Evolutionary conservation across 2,329 filamentous ascomycete genomes (phyloP).

Genomic region (Fusarium austroafricanum): DNA sequence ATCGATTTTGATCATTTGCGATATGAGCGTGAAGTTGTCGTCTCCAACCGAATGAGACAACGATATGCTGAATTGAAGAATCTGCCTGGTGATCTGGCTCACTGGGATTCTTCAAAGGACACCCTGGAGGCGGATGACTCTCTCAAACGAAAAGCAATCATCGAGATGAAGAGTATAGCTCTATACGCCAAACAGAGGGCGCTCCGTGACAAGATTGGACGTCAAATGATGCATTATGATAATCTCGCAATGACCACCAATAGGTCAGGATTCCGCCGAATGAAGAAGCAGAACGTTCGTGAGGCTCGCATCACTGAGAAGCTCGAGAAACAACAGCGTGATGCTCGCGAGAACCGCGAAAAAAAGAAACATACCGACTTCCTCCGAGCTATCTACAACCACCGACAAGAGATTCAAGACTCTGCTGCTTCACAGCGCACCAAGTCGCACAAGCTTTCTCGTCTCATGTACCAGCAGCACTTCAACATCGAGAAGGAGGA

Average conservation of each 20-base stretch:
- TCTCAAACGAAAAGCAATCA: slow-evolving; percentile 88
- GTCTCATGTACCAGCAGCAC: slow-evolving; percentile 89
- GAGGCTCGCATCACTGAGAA: slow-evolving; percentile 99
- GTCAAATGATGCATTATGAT: slow-evolving; percentile 94
- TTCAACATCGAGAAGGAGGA: slow-evolving; percentile 99
- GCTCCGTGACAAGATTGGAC: slow-evolving; percentile 86
- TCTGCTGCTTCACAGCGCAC: slow-evolving; percentile 74
- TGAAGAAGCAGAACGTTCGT: slow-evolving; percentile 96
- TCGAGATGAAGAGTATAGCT: slow-evolving; percentile 92
- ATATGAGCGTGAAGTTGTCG: slow-evolving; percentile 85
- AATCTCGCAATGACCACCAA: slow-evolving; percentile 98
- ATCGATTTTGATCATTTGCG: slow-evolving; percentile 87
- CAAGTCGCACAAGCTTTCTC: slow-evolving; percentile 87
- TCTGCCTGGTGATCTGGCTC: slow-evolving; percentile 84
- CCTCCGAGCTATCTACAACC: slow-evolving; percentile 84
- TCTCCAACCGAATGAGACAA: slow-evolving; percentile 90
- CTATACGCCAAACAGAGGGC: slow-evolving; percentile 90
- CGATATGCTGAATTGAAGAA: slow-evolving; percentile 86
- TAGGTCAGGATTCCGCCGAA: slow-evolving; percentile 86
- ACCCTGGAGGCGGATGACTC: slow-evolving; percentile 78
- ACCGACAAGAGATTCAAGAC: slow-evolving; percentile 81
- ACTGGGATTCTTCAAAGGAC: slow-evolving; percentile 84
- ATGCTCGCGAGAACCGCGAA: slow-evolving; percentile 93
- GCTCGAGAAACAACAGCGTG: slow-evolving; percentile 97
- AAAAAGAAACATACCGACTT: slow-evolving; percentile 98